A percentile compares a stretch with the other conserved stretches of the same genome.
Conservation (phyloP, 2,329 filamentous ascomycete species). For the Hypoxylon sp. region DNA sequence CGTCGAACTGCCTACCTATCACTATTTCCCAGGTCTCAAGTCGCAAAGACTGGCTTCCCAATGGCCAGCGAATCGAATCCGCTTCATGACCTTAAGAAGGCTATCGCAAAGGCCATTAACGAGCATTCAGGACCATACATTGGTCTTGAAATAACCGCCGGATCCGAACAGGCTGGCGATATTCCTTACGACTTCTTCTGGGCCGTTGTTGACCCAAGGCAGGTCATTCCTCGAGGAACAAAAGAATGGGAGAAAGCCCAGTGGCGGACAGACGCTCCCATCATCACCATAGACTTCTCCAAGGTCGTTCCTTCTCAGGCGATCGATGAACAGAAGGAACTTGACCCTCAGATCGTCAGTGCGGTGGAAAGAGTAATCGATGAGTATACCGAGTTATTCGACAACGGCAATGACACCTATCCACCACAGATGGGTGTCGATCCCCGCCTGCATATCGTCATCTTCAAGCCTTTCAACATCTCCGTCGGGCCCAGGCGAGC, state of each 20-base stretch:
- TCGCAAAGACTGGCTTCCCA: too few species aligned
- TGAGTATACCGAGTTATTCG: constrained; percentile 1
- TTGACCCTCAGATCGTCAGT: too few species aligned
- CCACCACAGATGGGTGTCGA: neutral
- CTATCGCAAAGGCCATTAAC: neutral
- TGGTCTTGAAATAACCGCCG: neutral
- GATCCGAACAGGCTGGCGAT: neutral
- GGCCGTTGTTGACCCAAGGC: constrained; percentile 9
- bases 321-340: neutral
- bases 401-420: neutral
- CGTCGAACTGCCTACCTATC: too few species aligned
- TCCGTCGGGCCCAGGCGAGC: constrained; percentile 1
- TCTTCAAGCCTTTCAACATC: constrained; percentile 3
- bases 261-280: neutral
- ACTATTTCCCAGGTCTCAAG: too few species aligned
- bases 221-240: constrained; percentile 7
- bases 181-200: neutral
- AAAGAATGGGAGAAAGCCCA: constrained; percentile 6
- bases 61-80: neutral
- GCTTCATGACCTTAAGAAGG: neutral
- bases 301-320: neutral
- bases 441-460: constrained; percentile 2
- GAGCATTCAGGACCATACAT: neutral
- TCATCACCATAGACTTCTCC: constrained; percentile 3
- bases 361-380: constrained; percentile 1